These are phyloP conservation scores for Sclerotinia nivalis DNA, from an alignment of 2,329 filamentous ascomycete species.

Conservation along the genomic window DNA sequence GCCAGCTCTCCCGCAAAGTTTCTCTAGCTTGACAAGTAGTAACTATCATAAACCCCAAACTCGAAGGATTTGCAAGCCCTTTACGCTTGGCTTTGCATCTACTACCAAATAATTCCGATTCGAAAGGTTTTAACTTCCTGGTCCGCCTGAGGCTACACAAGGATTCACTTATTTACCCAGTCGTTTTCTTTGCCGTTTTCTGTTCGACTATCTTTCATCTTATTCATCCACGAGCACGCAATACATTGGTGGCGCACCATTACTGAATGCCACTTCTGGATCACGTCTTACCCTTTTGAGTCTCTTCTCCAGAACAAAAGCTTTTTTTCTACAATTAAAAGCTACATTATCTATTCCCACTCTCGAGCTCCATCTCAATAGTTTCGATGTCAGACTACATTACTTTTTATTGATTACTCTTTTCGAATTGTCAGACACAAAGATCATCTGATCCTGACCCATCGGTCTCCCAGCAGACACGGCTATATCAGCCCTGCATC, in stretches of 20 bases:
- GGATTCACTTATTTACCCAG: constrained; percentile 5
- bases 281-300: constrained; percentile 20
- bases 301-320: constrained; percentile 19
- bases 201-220: constrained; percentile 14
- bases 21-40: constrained; percentile 10
- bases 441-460: constrained; percentile 15
- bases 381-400: constrained; percentile 13
- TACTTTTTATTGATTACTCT: constrained; percentile 1
- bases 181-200: constrained; percentile 1
- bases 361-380: neutral
- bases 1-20: constrained; percentile 2
- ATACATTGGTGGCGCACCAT: constrained; percentile 23
- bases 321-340: neutral
- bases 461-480: constrained; percentile 2
- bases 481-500: constrained; percentile 23
- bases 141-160: neutral
- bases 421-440: neutral
- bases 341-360: neutral
- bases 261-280: constrained; percentile 15
- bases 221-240: constrained; percentile 24
- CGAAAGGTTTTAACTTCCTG: constrained; percentile 3
- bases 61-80: constrained; percentile 9
- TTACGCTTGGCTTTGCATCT: constrained; percentile 1
- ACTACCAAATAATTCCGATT: constrained; percentile 1
- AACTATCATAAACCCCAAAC: neutral